Percentiles rank a stretch among this genome's conserved stretches.
Conservation (phyloP, 306 rosid species). For the Calophaca sinica region DNA sequence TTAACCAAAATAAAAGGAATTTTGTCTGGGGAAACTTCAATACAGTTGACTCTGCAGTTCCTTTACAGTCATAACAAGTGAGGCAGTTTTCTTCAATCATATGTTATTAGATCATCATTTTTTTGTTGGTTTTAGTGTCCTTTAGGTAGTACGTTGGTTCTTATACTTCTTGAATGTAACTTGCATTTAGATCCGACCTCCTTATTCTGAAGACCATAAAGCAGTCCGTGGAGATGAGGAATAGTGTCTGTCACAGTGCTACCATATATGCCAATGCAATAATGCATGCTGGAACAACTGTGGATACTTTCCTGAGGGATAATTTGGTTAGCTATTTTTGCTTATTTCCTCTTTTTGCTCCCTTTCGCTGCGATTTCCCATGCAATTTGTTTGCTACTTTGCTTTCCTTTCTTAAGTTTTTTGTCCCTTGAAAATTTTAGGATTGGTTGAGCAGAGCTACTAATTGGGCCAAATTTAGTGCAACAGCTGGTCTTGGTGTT, state of each 20-base stretch:
- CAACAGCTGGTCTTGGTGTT: constrained; percentile 97
- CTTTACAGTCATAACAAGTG: constrained; percentile 97
- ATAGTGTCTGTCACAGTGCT: constrained; percentile 97
- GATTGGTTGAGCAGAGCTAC: constrained; percentile 99
- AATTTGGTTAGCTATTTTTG: constrained; percentile 67
- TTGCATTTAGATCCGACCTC: constrained; percentile 82
- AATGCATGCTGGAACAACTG: constrained; percentile 99
- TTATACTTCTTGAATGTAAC: constrained; percentile 45
- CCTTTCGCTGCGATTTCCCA: neutral
- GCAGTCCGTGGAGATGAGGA: constrained; percentile 99
- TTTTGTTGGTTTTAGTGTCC: constrained; percentile 35
- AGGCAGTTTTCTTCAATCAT: constrained; percentile 48
- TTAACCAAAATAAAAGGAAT: constrained; percentile 85
- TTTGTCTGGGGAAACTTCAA: constrained; percentile 93
- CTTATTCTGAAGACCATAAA: constrained; percentile 94
- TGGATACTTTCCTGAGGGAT: constrained; percentile 97
- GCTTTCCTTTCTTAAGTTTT: constrained; percentile 1
- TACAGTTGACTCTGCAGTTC: constrained; percentile 90
- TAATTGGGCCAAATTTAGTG: constrained; percentile 99
- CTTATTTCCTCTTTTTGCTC: neutral
- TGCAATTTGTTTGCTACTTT: constrained; percentile 20
- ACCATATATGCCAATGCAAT: constrained; percentile 95
- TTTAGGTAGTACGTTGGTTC: constrained; percentile 24
- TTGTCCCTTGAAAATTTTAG: constrained; percentile 52
- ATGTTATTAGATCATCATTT: constrained; percentile 22